phyloP scores from a whole-genome alignment of 192 early-diverging fungal species.

The Jimgerdemannia flammicorona region DNA sequence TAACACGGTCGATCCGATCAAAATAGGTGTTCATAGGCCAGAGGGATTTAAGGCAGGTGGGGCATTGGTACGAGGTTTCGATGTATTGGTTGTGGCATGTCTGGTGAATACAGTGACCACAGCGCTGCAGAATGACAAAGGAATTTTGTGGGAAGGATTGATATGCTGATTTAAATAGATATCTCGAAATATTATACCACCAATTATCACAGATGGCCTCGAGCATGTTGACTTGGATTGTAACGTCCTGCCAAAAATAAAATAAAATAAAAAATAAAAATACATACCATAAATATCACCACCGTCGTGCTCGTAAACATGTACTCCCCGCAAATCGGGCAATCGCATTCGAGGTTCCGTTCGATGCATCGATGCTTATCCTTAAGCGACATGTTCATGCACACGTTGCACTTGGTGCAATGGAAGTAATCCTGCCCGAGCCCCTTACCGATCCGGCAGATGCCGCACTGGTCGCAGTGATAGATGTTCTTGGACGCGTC shows the following conservation, averaged over 20 bases:
- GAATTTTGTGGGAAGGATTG: no score
- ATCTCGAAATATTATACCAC: no score
- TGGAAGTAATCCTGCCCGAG: constrained; percentile 84
- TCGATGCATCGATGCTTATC: constrained; percentile 89
- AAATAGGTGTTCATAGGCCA: constrained; percentile 83
- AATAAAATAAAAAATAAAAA: background rate
- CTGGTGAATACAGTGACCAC: constrained; percentile 91
- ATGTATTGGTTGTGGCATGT: constrained; percentile 81
- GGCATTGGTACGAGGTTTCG: constrained; percentile 92
- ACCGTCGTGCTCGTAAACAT: constrained; percentile 84
- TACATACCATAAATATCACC: constrained; percentile 78
- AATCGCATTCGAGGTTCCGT: constrained; percentile 85
- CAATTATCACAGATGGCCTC: no score
- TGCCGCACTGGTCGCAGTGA: constrained; percentile 91
- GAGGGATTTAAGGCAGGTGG: constrained; percentile 89
- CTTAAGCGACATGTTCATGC: constrained; percentile 74
- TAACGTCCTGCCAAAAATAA: no score
- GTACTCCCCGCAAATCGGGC: constrained; percentile 95
- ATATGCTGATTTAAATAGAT: no score
- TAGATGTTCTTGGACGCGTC: constrained; percentile 80
- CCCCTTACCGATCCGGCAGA: constrained; percentile 86
- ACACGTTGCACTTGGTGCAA: constrained; percentile 88
- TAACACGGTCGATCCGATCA: constrained; percentile 72
- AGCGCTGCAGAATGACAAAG: constrained; percentile 48
- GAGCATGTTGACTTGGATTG: no score